phyloP scores from a whole-genome alignment of 257 asterid genomes.

The Solanum clarkiae region DNA sequence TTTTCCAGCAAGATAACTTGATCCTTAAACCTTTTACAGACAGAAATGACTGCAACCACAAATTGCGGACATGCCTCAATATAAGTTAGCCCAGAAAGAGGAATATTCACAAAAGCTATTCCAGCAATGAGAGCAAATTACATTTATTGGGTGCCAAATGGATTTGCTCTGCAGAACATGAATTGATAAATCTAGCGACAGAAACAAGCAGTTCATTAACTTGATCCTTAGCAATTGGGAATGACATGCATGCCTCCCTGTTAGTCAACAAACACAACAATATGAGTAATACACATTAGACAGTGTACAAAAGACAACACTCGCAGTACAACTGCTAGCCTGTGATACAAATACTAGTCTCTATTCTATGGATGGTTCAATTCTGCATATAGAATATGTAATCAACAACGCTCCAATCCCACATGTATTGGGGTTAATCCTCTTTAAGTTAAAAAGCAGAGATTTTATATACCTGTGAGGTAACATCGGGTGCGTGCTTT shows the following conservation, averaged over 20 bases:
- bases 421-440: not conserved
- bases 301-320: not conserved
- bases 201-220: slow-evolving; percentile 38
- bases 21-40: slow-evolving; percentile 79
- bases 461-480: too few relatives aligned
- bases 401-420: not conserved
- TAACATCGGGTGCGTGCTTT: not conserved
- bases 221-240: slow-evolving; percentile 44
- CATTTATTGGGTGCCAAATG: slow-evolving; percentile 82
- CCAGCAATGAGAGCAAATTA: slow-evolving; percentile 5
- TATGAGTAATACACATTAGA: not conserved
- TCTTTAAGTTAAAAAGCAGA: not conserved
- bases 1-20: slow-evolving; percentile 49
- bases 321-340: not conserved
- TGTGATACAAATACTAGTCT: not conserved
- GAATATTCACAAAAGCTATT: not conserved
- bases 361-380: not conserved
- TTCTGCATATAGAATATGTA: not conserved
- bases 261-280: slow-evolving; percentile 4
- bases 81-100: slow-evolving; percentile 1
- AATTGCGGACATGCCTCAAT: not conserved
- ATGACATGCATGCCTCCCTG: slow-evolving; percentile 68
- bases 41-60: slow-evolving; percentile 57
- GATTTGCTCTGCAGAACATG: slow-evolving; percentile 64
- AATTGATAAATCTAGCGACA: slow-evolving; percentile 54